Conservation (phyloP, 306 rosid species). For the Erythrophleum fordii region DNA sequence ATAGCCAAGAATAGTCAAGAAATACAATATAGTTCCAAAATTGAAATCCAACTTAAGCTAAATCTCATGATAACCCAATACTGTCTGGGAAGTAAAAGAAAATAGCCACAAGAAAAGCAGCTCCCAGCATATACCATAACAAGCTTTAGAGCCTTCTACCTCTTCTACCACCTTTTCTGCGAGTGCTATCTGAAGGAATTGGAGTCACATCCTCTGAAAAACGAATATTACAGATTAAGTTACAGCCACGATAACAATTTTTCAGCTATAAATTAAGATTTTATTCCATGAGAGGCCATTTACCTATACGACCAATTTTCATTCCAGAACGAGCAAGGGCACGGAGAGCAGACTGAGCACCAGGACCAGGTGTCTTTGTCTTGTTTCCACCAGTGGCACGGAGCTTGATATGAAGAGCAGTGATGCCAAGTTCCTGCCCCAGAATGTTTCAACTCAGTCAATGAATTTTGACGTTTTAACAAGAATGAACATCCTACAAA, state of each 20-base stretch:
- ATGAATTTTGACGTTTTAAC: neutral
- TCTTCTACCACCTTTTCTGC: constrained; percentile 94
- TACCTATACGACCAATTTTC: constrained; percentile 97
- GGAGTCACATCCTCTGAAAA: constrained; percentile 94
- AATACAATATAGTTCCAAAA: constrained; percentile 36
- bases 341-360: constrained; percentile 92
- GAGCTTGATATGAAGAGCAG: constrained; percentile 86
- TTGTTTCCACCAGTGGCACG: constrained; percentile 94
- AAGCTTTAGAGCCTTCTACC: constrained; percentile 75
- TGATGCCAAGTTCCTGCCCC: constrained; percentile 76
- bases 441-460: neutral
- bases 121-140: constrained; percentile 11
- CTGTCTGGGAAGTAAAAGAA: constrained; percentile 23
- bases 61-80: constrained; percentile 33
- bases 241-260: neutral
- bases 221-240: neutral
- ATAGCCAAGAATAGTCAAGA: constrained; percentile 17
- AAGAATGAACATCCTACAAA: neutral
- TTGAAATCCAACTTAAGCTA: constrained; percentile 39
- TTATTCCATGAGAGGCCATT: neutral
- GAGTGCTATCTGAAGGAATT: constrained; percentile 89
- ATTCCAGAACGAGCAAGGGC: constrained; percentile 95
- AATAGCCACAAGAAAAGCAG: constrained; percentile 13
- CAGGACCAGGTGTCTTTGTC: constrained; percentile 91
- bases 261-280: neutral